A percentile compares a stretch with the other conserved stretches of the same genome.
phyloP scores from a whole-genome alignment of 345 rosid genomes.

The Hibiscus tridactylites region DNA sequence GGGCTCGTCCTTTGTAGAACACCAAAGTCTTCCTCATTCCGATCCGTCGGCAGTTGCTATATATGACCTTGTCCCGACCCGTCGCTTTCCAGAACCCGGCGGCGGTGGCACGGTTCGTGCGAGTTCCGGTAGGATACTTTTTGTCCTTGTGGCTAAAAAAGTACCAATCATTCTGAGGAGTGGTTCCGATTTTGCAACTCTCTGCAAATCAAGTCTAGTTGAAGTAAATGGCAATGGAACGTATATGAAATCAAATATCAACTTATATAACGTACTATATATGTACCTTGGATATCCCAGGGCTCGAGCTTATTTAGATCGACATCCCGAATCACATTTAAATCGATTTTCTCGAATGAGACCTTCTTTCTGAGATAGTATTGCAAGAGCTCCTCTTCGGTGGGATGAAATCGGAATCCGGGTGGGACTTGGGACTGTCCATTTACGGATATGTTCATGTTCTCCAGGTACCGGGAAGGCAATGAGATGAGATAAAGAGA shows the following conservation, averaged over 20 bases:
- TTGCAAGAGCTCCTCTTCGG: conserved; percentile 76
- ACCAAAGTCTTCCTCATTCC: conserved; percentile 86
- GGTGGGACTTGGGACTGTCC: conserved; percentile 82
- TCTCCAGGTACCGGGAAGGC: conserved; percentile 40
- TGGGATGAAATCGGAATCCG: conserved; percentile 86
- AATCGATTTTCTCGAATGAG: conserved; percentile 51
- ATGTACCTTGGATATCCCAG: conserved; percentile 79
- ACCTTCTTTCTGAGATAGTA: conserved; percentile 73
- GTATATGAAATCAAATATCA: not conserved
- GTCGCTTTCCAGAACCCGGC: conserved; percentile 89
- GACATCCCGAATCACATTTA: conserved; percentile 69
- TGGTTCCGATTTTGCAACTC: conserved; percentile 70
- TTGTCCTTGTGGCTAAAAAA: conserved; percentile 83
- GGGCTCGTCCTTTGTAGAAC: conserved; percentile 79
- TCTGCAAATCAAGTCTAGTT: conserved; percentile 25
- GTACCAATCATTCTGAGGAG: conserved; percentile 83
- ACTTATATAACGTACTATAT: not conserved
- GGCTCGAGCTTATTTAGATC: conserved; percentile 90
- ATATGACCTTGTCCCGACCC: conserved; percentile 71
- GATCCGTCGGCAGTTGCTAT: conserved; percentile 41
- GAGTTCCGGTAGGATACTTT: conserved; percentile 74
- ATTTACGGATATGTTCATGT: conserved; percentile 71
- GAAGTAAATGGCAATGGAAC: not conserved
- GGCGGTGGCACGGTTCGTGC: conserved; percentile 75
- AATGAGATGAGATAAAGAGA: conserved; percentile 9